phyloP scores from a whole-genome alignment of 345 rosid genomes.

The Gossypium sturtianum region DNA sequence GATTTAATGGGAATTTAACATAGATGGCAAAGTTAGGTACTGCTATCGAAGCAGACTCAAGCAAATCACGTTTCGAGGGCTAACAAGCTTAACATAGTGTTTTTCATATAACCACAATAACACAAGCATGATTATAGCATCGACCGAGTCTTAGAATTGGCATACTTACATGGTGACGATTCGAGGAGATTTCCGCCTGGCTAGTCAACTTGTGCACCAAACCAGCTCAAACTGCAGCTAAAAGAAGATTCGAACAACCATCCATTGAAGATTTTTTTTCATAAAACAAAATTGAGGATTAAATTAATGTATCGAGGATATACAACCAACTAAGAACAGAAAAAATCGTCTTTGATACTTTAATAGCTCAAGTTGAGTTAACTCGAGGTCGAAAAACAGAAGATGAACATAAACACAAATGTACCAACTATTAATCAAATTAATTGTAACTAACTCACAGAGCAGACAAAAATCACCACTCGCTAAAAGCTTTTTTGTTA shows the following conservation, averaged over 20 bases:
- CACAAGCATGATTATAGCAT: not conserved
- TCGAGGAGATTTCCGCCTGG: not conserved
- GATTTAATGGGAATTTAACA: not conserved
- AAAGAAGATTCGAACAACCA: conserved; percentile 3
- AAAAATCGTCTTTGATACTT: conserved; percentile 29
- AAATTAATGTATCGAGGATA: conserved; percentile 18
- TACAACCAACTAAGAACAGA: conserved; percentile 21
- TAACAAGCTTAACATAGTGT: not conserved
- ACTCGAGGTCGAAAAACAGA: conserved; percentile 18
- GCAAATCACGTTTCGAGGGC: not conserved
- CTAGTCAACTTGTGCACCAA: not conserved
- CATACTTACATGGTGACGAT: not conserved
- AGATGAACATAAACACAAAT: conserved; percentile 15
- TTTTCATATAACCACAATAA: not conserved
- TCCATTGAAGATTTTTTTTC: not conserved
- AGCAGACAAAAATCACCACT: conserved; percentile 39
- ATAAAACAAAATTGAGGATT: conserved; percentile 4
- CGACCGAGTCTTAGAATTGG: not conserved
- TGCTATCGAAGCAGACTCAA: not conserved
- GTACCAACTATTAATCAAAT: conserved; percentile 24
- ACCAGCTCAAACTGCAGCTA: conserved; percentile 8
- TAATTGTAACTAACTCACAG: conserved; percentile 36
- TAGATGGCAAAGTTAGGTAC: not conserved
- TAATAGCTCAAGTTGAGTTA: conserved; percentile 27
- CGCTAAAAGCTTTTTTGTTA: conserved; percentile 38